Base-by-base conservation (phyloP, 352 stramenopile genomes). In the Halophytophthora polymorphica region DNA sequence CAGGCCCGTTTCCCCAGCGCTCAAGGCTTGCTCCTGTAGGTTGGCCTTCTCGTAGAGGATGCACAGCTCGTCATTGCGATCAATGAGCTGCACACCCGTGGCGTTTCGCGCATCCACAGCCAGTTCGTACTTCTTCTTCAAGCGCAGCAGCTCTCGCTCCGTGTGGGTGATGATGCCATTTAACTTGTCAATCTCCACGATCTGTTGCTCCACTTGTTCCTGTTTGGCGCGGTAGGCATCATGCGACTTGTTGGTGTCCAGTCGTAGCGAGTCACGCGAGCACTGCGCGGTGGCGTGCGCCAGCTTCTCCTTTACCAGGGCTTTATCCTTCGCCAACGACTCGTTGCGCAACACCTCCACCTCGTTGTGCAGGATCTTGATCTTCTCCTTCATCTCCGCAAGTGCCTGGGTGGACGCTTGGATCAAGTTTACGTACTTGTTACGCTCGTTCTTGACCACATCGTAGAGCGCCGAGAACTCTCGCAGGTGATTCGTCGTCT, bases 381-480 rank as follows among this genome's bases (percentile, higher is more conserved):
- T 97, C 61, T 98, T 98, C 56, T 98, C 93, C 42, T 96, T 96
- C 93, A 98, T 98, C 67, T 98, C 93, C 6, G 90, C 91, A 1
- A 98, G 77, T 19, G 91, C 90, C 59, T 98, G 93, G 2, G 86
- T 83, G 7, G 74, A 83, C 19, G 85, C 73, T 58, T 97, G 91
- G 51, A 98, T 98, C 25, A 97, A 56, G 54, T 97, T 98, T 22
- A 98, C 93, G 57, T 97, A 98, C 58, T 98, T 98, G 67, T 98
- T 98, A 31, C 93, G 83, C 57, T 98, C 93, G 59, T 96, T 97
- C 66, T 98, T 98, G 45, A 98, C 89, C 12, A 97, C 84, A 40
- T 98, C 93, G 63, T 98, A 98, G 0, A 98, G 64, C 6, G 88
- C 87, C 3, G 81, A 95, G 55, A 97, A 97, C 61, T 98, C 86